Conservation (phyloP, 2,329 filamentous ascomycete genomes). For the Fusarium solani-melongenae region DNA sequence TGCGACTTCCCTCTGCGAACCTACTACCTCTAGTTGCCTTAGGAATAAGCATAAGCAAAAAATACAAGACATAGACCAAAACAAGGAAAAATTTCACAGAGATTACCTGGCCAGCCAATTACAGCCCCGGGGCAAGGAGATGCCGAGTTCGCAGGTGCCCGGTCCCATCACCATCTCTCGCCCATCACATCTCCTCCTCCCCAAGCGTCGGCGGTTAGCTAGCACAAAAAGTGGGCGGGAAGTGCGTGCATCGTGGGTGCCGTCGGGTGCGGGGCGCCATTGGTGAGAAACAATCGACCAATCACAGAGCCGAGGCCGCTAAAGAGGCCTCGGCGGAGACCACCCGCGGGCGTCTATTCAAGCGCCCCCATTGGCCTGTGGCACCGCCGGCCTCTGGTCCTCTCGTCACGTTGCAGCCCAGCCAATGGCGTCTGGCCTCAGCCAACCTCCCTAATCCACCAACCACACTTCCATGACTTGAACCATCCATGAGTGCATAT, state of each 20-base stretch:
- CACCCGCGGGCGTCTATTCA: slow-evolving; percentile 40
- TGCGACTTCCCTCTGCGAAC: slow-evolving; percentile 2
- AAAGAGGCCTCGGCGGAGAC: slow-evolving; percentile 21
- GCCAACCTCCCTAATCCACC: slow-evolving; percentile 14
- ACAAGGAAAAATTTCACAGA: slow-evolving; percentile 4
- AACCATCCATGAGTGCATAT: slow-evolving; percentile 16
- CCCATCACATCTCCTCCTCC: slow-evolving; percentile 35
- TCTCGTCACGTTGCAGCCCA: slow-evolving; percentile 39
- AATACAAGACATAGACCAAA: slow-evolving; percentile 11
- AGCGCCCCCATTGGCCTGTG: slow-evolving; percentile 37
- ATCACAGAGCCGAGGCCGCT: slow-evolving; percentile 18
- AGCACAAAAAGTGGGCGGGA: slow-evolving; percentile 28
- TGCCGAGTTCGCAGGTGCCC: slow-evolving; percentile 30
- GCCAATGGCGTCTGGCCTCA: slow-evolving; percentile 30
- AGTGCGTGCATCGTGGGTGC: slow-evolving; percentile 32
- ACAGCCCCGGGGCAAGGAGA: slow-evolving; percentile 30
- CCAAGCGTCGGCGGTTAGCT: slow-evolving; percentile 41
- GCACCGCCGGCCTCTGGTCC: slow-evolving; percentile 28
- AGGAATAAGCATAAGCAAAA: slow-evolving; percentile 9
- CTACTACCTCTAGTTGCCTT: slow-evolving; percentile 17
- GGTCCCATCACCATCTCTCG: slow-evolving; percentile 19
- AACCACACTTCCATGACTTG: slow-evolving; percentile 10
- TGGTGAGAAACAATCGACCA: slow-evolving; percentile 28
- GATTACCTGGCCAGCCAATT: slow-evolving; percentile 30
- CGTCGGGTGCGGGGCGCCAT: background rate